phyloP scores from a whole-genome alignment of 768 basidiomycete species.

The Calocybe gangraenosa region DNA sequence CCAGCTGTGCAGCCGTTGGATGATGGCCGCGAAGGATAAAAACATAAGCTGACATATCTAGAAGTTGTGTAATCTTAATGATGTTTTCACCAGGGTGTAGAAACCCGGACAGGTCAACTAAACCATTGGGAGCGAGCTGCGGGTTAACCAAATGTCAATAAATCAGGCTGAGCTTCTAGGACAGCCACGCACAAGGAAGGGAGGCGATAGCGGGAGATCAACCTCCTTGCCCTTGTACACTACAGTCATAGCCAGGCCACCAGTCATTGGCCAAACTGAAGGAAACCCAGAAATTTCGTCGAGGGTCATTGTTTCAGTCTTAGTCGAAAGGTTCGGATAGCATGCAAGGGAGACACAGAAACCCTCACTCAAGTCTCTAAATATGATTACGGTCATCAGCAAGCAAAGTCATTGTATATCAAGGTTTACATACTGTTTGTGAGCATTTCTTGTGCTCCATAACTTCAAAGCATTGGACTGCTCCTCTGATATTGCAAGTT shows the following conservation, averaged over 20 bases:
- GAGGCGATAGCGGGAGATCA: constrained; percentile 37
- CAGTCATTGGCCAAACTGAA: constrained; percentile 41
- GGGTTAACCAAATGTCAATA: neutral
- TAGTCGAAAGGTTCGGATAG: constrained; percentile 26
- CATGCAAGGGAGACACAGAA: constrained; percentile 45
- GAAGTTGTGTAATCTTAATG: constrained; percentile 37
- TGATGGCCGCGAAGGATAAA: constrained; percentile 46
- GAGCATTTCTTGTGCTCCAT: constrained; percentile 35
- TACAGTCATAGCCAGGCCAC: constrained; percentile 31
- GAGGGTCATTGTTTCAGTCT: constrained; percentile 13
- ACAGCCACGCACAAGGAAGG: constrained; percentile 29
- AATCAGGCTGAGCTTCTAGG: neutral
- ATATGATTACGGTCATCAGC: neutral
- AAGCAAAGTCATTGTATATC: constrained; percentile 1
- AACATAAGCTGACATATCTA: constrained; percentile 39
- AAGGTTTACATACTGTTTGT: constrained; percentile 25
- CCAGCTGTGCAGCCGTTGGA: constrained; percentile 44
- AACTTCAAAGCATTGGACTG: constrained; percentile 22
- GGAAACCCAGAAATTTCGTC: constrained; percentile 21
- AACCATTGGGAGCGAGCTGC: constrained; percentile 43
- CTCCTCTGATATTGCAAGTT: constrained; percentile 21
- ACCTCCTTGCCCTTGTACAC: constrained; percentile 23
- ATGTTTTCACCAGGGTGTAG: constrained; percentile 36
- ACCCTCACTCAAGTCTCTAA: constrained; percentile 30
- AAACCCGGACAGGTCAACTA: constrained; percentile 49